Evolutionary conservation across 306 rosid genomes (phyloP).

Genomic region (Hylodesmum podocarpum): DNA sequence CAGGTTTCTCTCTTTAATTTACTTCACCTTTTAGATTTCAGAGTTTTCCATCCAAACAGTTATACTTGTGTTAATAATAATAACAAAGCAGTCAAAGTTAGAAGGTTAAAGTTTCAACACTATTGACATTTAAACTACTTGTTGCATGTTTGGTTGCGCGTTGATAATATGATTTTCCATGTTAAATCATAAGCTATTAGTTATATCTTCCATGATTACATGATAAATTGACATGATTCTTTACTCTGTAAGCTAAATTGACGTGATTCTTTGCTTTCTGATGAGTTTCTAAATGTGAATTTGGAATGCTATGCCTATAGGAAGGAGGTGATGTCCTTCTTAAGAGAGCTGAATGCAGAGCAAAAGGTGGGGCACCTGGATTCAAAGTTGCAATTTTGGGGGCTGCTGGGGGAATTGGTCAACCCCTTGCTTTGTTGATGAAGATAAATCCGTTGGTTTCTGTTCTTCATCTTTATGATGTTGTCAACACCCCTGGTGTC

Average conservation of each 20-base stretch:
- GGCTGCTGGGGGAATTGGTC: slow-evolving; percentile 98
- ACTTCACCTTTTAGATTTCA: not conserved
- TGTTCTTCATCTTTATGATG: slow-evolving; percentile 96
- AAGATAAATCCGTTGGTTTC: slow-evolving; percentile 95
- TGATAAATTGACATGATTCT: too few species aligned
- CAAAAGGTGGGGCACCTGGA: slow-evolving; percentile 89
- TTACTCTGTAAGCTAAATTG: too few species aligned
- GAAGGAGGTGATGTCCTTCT: slow-evolving; percentile 36
- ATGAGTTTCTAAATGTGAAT: too few species aligned
- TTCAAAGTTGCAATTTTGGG: slow-evolving; percentile 91
- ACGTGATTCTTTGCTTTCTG: too few species aligned
- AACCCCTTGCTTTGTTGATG: slow-evolving; percentile 83
- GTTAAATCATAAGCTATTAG: too few species aligned
- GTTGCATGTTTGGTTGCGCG: too few species aligned
- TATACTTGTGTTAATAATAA: not conserved
- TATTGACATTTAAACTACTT: not conserved
- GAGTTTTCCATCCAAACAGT: not conserved
- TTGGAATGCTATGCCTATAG: too few species aligned
- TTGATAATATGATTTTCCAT: too few species aligned
- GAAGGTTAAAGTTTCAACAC: slow-evolving; percentile 2
- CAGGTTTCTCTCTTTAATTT: slow-evolving; percentile 45
- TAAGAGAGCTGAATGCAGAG: slow-evolving; percentile 52
- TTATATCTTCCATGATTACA: too few species aligned
- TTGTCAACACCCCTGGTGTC: slow-evolving; percentile 91
- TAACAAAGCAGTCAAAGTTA: not conserved